Evolutionary conservation across 2,329 filamentous ascomycete genomes (phyloP), one percentile per base, ranked within the genome.

Genomic region (Colletotrichum sp.): DNA sequence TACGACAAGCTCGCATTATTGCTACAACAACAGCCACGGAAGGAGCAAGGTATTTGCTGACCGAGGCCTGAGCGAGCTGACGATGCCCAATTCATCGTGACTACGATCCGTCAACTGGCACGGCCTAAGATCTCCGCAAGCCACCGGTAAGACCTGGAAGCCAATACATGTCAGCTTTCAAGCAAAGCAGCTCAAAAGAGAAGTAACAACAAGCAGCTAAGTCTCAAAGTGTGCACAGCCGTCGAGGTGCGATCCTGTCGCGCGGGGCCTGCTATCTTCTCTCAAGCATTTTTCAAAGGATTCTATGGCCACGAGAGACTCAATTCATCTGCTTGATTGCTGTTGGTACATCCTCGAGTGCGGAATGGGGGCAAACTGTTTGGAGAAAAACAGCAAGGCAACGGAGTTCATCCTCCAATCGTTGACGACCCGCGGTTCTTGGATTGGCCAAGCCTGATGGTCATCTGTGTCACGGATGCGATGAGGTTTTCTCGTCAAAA

Each of bases 371-470:
- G 8, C 39, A n/a, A n/a, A n/a, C 39, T 6, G 32, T 32, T 32
- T 5, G 9, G 12, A 12, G 30, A 12, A 32, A 32, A 2, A 32
- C 9, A 4, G 30, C 44, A 52, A 52, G 44, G 2, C n/a, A 4
- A 52, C 2, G 6, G n/a, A 13, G 10, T 52, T 8, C 10, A 13
- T 52, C 44, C 44, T 13, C n/a, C 10, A 21, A 52, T 13, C 10
- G 4, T 21, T 1, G 12, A 21, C 0, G n/a, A 21, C 10, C n/a
- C 44, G n/a, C 44, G 44, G 18, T 21, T 4, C n/a, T 52, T 52
- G 2, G 4, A n/a, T 2, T 52, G n/a, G 10, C 10, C 13, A 7
- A 3, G 10, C 3, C 3, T 21, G n/a, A 21, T 52, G n/a, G n/a
- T 8, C n/a, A 52, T 13, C 44, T 21, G n/a, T 21, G 44, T 3